Conservation (phyloP, 148 eudicot species). For the Vaccinium darrowii region DNA sequence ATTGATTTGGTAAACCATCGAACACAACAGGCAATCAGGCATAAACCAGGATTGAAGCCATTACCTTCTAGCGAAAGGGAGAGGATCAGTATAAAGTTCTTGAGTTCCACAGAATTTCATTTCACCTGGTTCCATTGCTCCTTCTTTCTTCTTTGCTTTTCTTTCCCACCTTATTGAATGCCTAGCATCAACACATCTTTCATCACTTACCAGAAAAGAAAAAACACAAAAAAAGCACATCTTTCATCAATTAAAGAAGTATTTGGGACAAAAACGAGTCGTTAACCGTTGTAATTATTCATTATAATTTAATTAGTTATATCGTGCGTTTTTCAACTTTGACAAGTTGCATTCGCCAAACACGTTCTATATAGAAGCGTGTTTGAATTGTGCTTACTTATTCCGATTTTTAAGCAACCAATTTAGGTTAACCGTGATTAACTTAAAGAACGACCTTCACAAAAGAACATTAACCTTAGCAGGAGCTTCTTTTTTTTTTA, state of each 20-base stretch:
- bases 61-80: constrained; percentile 42
- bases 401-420: too few species aligned
- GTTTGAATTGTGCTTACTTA: not conserved
- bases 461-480: not conserved
- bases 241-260: not conserved
- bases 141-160: not conserved
- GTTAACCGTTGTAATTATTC: too few species aligned
- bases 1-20: too few species aligned
- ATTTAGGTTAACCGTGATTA: too few species aligned
- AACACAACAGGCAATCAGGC: not conserved
- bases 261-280: too few species aligned
- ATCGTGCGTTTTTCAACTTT: too few species aligned
- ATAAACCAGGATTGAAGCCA: not conserved
- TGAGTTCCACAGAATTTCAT: constrained; percentile 16
- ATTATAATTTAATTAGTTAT: too few species aligned
- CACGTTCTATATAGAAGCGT: not conserved
- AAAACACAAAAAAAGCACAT: not conserved
- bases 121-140: constrained; percentile 18
- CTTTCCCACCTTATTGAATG: not conserved
- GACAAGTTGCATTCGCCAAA: not conserved
- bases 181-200: not conserved
- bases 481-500: not conserved
- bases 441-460: not conserved
- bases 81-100: constrained; percentile 17
- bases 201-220: not conserved